A percentile compares a stretch with the other conserved stretches of the same genome.
phyloP scores from a whole-genome alignment of 306 rosid species.

The cucumber (Cucumis sativus) region DNA sequence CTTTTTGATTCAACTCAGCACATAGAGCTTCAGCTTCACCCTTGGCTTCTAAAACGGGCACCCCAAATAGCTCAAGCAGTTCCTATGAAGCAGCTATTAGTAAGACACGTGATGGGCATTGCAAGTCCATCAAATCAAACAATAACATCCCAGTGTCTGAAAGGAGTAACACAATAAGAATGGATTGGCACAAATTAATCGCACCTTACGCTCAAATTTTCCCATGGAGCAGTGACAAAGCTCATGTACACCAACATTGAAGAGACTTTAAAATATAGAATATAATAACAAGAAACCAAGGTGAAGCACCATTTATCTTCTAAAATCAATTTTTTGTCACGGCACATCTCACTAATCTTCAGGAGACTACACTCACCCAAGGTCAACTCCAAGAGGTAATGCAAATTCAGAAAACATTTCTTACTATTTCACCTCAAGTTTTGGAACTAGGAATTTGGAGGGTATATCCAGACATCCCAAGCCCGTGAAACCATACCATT shows the following conservation, averaged over 20 bases:
- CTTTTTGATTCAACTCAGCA: conserved; percentile 64
- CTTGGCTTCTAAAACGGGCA: conserved; percentile 75
- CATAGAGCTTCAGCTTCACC: conserved; percentile 98
- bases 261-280: background rate
- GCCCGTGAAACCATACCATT: background rate
- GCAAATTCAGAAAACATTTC: background rate
- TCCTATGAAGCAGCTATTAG: conserved; percentile 36
- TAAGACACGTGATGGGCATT: conserved; percentile 13
- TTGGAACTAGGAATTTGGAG: background rate
- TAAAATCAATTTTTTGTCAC: background rate
- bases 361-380: background rate
- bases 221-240: background rate
- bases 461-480: background rate
- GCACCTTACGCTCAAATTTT: too few relatives aligned
- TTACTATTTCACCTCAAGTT: background rate
- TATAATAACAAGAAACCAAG: background rate
- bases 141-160: background rate
- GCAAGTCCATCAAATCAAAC: conserved; percentile 15
- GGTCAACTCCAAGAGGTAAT: background rate
- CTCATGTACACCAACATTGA: background rate
- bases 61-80: conserved; percentile 70
- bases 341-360: background rate
- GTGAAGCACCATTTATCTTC: background rate
- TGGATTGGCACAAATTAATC: background rate
- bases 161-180: background rate